phyloP scores from a whole-genome alignment of 139 green algal species.

The Chlorella sp. region DNA sequence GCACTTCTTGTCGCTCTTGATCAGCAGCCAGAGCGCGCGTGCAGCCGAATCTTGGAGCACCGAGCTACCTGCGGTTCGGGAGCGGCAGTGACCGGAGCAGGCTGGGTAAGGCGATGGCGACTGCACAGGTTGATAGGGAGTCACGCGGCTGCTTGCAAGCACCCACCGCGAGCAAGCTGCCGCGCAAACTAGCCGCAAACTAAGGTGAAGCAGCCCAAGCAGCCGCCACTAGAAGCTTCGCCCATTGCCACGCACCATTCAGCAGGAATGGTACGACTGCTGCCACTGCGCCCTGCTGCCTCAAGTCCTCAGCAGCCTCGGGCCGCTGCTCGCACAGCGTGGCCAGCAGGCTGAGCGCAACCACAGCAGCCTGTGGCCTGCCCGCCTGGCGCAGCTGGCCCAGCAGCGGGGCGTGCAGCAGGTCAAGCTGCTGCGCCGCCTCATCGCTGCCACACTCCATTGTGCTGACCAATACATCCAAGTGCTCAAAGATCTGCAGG shows the following conservation, averaged over 20 bases:
- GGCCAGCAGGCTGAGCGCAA: slow-evolving; percentile 25
- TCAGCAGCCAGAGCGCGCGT: slow-evolving; percentile 26
- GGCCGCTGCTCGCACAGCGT: slow-evolving; percentile 32
- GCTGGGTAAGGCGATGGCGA: no score
- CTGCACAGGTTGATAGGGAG: no score
- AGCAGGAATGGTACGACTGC: slow-evolving; percentile 4
- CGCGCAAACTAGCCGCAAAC: background rate
- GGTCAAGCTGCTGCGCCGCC: background rate
- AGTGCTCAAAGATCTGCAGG: background rate
- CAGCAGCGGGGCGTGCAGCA: slow-evolving; percentile 8
- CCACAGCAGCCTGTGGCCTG: background rate
- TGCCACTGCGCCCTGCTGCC: background rate
- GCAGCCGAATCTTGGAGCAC: slow-evolving; percentile 22
- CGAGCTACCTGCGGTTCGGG: no score
- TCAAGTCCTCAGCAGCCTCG: background rate
- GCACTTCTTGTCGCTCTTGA: background rate
- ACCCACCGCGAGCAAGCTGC: no score
- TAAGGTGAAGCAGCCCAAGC: background rate
- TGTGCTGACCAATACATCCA: background rate
- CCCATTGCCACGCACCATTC: background rate
- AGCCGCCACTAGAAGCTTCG: background rate
- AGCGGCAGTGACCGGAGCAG: background rate
- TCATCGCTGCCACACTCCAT: slow-evolving; percentile 26
- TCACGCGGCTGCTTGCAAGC: no score
- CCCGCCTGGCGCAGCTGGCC: background rate